phyloP scores from a whole-genome alignment of 2,329 filamentous ascomycete species.

The Acrocalymma vagum region DNA sequence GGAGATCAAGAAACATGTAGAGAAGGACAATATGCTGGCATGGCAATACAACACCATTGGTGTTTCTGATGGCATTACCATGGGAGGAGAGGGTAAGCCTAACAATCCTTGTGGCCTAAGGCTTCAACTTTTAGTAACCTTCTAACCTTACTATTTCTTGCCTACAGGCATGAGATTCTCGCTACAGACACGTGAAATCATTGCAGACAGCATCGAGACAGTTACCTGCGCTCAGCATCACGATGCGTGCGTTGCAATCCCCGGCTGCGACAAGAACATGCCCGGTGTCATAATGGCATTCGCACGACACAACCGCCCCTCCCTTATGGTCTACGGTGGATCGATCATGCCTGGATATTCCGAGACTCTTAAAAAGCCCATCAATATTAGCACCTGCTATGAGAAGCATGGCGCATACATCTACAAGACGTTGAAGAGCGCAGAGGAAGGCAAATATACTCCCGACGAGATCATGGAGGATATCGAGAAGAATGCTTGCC shows the following conservation, averaged over 20 bases:
- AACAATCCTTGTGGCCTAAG: background rate
- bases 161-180: conserved; percentile 89
- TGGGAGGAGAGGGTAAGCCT: conserved; percentile 82
- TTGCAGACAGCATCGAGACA: conserved; percentile 93
- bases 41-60: conserved; percentile 96
- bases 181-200: conserved; percentile 88
- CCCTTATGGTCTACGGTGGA: conserved; percentile 94
- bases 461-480: conserved; percentile 84
- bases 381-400: conserved; percentile 91
- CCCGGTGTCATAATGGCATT: conserved; percentile 91
- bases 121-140: conserved; percentile 2
- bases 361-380: conserved; percentile 74
- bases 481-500: conserved; percentile 81
- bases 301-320: conserved; percentile 88
- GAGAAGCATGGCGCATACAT: conserved; percentile 85
- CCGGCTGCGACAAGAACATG: conserved; percentile 98
- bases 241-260: conserved; percentile 92
- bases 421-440: conserved; percentile 77
- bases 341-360: conserved; percentile 90
- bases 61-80: conserved; percentile 91
- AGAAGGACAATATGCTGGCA: conserved; percentile 85
- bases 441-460: conserved; percentile 72
- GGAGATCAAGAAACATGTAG: conserved; percentile 82
- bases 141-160: too few species aligned
- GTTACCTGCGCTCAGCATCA: conserved; percentile 92